These are phyloP conservation scores for Myriosclerotinia scirpicola DNA, from an alignment of 2,329 filamentous ascomycete genomes.

Conservation along the genomic window DNA sequence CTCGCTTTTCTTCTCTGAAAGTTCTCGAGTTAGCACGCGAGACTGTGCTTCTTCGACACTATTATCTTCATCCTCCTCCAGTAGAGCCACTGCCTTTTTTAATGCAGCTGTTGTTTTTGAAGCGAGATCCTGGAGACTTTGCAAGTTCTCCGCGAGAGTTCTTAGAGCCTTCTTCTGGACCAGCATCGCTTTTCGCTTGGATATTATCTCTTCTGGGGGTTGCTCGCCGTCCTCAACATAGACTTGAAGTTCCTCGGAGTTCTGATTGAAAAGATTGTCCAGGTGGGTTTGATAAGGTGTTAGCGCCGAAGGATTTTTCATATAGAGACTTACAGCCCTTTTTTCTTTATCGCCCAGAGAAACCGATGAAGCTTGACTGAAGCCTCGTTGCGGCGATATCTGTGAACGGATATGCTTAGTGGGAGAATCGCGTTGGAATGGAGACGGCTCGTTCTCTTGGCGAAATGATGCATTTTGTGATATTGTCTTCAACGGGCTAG, in stretches of 20 bases:
- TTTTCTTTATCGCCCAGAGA: constrained; percentile 35
- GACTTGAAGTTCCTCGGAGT: constrained; percentile 28
- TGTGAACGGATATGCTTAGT: constrained; percentile 9
- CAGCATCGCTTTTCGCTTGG: constrained; percentile 33
- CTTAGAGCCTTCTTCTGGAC: constrained; percentile 28
- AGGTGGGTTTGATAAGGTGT: constrained; percentile 30
- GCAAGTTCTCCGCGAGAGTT: not conserved
- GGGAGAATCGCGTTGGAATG: constrained; percentile 31
- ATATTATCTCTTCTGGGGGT: constrained; percentile 32
- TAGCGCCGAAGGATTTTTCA: constrained; percentile 32
- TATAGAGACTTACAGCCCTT: constrained; percentile 32
- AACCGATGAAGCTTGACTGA: constrained; percentile 31
- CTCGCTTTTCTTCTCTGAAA: constrained; percentile 35
- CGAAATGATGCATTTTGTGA: constrained; percentile 32
- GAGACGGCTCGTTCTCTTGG: constrained; percentile 33
- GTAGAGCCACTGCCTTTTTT: constrained; percentile 15
- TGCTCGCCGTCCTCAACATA: constrained; percentile 33
- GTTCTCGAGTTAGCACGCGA: constrained; percentile 29
- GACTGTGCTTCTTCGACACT: constrained; percentile 32
- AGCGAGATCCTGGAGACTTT: constrained; percentile 16
- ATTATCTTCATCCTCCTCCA: constrained; percentile 31
- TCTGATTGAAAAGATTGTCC: constrained; percentile 30
- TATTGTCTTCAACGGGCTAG: constrained; percentile 37
- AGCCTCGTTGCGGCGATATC: constrained; percentile 23
- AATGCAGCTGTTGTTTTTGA: constrained; percentile 16